A percentile compares a stretch with the other conserved stretches of the same genome.
These are phyloP conservation scores for Avena eriantha DNA, from an alignment of 176 grass and related monocot genomes.

Conservation along the genomic window DNA sequence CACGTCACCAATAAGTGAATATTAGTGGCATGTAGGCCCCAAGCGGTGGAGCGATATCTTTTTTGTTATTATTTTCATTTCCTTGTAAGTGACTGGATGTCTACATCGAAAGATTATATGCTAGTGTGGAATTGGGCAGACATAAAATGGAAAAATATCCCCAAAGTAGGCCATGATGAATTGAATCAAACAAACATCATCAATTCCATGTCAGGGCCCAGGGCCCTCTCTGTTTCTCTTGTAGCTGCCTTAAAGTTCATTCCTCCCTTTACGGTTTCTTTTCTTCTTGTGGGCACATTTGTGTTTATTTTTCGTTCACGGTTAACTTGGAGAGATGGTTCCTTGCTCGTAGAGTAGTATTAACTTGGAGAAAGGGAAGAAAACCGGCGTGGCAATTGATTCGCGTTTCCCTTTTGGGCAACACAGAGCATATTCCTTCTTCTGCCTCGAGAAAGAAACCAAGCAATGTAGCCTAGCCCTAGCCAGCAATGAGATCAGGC, in stretches of 20 bases:
- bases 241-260: neutral
- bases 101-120: neutral
- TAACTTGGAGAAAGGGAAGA: neutral
- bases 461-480: too few relatives aligned
- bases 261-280: too few relatives aligned
- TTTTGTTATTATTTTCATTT: neutral
- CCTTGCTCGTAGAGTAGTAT: neutral
- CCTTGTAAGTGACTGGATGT: neutral
- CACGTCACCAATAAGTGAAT: too few relatives aligned
- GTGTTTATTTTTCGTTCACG: too few relatives aligned
- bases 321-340: neutral
- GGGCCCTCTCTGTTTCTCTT: conserved; percentile 11
- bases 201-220: neutral
- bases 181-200: conserved; percentile 30
- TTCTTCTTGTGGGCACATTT: neutral
- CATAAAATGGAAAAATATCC: conserved; percentile 15
- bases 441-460: neutral
- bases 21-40: too few relatives aligned
- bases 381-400: neutral
- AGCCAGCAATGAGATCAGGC: neutral
- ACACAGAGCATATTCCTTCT: conserved; percentile 8
- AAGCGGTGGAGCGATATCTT: too few relatives aligned
- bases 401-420: conserved; percentile 20
- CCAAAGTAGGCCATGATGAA: neutral
- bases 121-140: neutral